Conservation (phyloP, 1,139 yeast genomes). For the Suhomyces panamericanus region DNA sequence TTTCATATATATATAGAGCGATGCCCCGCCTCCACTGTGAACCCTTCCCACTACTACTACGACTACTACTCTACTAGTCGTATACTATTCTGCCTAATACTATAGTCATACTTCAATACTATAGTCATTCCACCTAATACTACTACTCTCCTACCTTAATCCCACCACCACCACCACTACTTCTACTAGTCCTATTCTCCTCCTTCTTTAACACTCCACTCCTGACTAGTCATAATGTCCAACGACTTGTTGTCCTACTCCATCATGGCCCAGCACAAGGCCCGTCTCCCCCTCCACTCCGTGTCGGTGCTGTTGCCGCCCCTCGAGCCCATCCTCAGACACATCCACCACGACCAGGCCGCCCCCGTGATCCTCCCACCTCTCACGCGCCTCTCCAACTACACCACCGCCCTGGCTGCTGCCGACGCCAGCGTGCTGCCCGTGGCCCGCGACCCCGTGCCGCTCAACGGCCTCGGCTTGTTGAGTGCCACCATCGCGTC, state of each 20-base stretch:
- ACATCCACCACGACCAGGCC: constrained; percentile 2
- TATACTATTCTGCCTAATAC: no score
- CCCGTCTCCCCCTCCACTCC: constrained; percentile 1
- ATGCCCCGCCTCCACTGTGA: background rate
- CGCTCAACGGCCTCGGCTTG: constrained; percentile 17
- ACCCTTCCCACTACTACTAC: no score
- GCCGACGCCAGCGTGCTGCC: background rate
- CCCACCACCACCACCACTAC: no score
- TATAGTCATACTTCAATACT: no score
- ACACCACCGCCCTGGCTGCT: constrained; percentile 8
- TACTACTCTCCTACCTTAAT: no score
- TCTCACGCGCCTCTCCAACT: constrained; percentile 9
- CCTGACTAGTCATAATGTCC: constrained; percentile 17
- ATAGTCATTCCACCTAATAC: no score
- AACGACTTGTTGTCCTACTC: constrained; percentile 38
- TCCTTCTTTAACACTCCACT: no score
- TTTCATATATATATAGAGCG: constrained; percentile 1
- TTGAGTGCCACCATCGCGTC: constrained; percentile 17
- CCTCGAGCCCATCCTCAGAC: constrained; percentile 15
- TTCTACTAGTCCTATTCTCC: background rate
- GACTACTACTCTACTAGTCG: no score
- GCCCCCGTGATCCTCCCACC: constrained; percentile 9
- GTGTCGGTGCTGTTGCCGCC: constrained; percentile 16
- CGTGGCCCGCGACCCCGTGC: no score
- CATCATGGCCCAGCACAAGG: constrained; percentile 28